Base-by-base conservation (phyloP, 176 grass and related monocot species). In the Tillandsia fasciculata region DNA sequence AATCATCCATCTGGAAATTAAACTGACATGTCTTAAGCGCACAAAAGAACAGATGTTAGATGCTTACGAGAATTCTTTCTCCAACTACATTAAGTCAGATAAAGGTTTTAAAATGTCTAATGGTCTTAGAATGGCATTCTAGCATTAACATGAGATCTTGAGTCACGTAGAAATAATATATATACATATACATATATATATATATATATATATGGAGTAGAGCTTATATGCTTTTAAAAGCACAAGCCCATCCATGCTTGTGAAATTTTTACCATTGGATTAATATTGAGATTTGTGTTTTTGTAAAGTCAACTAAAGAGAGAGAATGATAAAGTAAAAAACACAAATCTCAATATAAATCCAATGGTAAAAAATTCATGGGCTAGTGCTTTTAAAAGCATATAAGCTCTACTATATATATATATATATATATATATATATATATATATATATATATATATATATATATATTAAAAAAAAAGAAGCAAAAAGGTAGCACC, bases 401-500 rank as follows among this genome's bases (percentile, higher is more conserved):
- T 20, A 20, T 20, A 20, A 20, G 20, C 20, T 20, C 20, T 20
- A 20, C 20, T 20, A 20, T 20, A 20, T 20, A 20, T 20, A 20
- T 20, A 20, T 20, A 20, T 20, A 20, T 20, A 20, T 20, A 20
- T 20, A 20, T 20, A 20, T 20, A 20, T 20, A 20, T 20, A 20
- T 20, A 20, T 20, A 20, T 20, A 20, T 20, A 20, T 20, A 20
- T 20, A 20, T 20, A 18, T 8, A 61, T 3, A 20, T 24, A 24
- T 24, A 24, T 24, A 24, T 24, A 18, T 8, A 61, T 3, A 20
- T 20, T 9, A 9, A 59, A 56, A 61, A 61, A 61, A 20, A 20
- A 61, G 2, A 3, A 22, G 17, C 9, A 79, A 50, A 64, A 76
- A 70, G 24, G 23, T 72, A 75, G 66, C 72, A 99, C 95, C 95